Conservation (phyloP, 1,284 basidiomycete genomes). For the Chondrostereum purpureum region DNA sequence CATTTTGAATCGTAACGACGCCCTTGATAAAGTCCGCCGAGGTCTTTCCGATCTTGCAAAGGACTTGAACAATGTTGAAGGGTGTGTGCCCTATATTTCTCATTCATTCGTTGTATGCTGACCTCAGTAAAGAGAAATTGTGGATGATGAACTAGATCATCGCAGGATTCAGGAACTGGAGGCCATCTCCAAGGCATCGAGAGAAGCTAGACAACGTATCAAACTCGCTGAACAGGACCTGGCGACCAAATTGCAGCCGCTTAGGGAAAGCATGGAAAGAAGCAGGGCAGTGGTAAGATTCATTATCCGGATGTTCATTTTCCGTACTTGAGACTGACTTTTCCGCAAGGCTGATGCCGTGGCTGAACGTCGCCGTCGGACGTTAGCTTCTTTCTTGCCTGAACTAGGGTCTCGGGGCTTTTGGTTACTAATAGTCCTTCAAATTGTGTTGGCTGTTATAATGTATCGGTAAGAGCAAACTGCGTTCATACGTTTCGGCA, state of each 20-base stretch:
- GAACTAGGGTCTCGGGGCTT: conserved; percentile 19
- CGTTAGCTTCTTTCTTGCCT: conserved; percentile 10
- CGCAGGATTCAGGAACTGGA: conserved; percentile 45
- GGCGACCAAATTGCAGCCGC: conserved; percentile 27
- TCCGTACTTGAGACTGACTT: conserved; percentile 3
- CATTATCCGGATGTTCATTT: conserved; percentile 2
- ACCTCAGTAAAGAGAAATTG: not conserved
- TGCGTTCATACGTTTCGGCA: not conserved
- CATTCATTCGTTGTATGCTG: not conserved
- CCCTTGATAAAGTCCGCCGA: conserved; percentile 47
- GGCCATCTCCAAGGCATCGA: conserved; percentile 45
- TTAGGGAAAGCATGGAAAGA: conserved; percentile 30
- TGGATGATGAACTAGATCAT: conserved; percentile 32
- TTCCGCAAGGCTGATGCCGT: conserved; percentile 8
- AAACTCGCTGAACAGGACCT: conserved; percentile 33
- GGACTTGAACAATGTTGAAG: conserved; percentile 48
- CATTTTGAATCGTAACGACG: conserved; percentile 40
- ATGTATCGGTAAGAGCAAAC: conserved; percentile 21
- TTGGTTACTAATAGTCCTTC: conserved; percentile 21
- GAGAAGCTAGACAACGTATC: conserved; percentile 40
- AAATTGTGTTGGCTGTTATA: conserved; percentile 26
- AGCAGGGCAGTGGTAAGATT: conserved; percentile 8
- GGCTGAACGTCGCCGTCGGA: conserved; percentile 13
- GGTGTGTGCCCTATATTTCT: conserved; percentile 31
- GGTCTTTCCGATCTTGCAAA: conserved; percentile 49